Evolutionary conservation across 306 rosid genomes (phyloP).

Genomic region (Cyamopsis tetragonoloba): DNA sequence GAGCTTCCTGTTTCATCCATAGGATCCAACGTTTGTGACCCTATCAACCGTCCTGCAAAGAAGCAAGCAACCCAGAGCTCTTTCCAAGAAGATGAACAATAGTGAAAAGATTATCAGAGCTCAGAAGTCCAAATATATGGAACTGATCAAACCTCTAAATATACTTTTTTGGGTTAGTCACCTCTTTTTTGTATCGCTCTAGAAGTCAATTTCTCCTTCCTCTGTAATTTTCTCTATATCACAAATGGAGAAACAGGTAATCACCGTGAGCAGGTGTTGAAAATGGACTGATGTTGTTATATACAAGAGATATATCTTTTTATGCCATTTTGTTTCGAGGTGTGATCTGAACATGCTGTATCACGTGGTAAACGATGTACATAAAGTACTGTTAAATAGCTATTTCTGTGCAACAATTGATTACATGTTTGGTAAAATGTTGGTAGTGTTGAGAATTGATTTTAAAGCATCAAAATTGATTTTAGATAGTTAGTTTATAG

Average conservation of each 20-base stretch:
- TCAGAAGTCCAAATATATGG: slow-evolving; percentile 18
- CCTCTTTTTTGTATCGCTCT: slow-evolving; percentile 4
- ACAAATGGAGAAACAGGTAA: background rate
- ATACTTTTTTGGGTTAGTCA: background rate
- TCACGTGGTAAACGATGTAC: slow-evolving; percentile 2
- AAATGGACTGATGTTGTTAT: slow-evolving; percentile 15
- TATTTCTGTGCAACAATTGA: too few relatives aligned
- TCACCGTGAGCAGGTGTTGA: background rate
- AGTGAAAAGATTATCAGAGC: slow-evolving; percentile 12
- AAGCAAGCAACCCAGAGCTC: slow-evolving; percentile 50
- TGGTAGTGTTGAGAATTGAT: too few relatives aligned
- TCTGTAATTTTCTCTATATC: background rate
- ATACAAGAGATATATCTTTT: background rate
- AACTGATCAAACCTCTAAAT: slow-evolving; percentile 20
- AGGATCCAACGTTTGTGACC: slow-evolving; percentile 27
- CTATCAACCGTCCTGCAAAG: slow-evolving; percentile 50
- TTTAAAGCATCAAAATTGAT: too few relatives aligned
- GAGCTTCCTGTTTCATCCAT: slow-evolving; percentile 21
- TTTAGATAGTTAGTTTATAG: too few relatives aligned
- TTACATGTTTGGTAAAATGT: too few relatives aligned
- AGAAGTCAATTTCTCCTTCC: background rate
- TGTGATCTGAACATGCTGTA: slow-evolving; percentile 10
- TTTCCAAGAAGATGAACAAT: slow-evolving; percentile 7
- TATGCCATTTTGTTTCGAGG: slow-evolving; percentile 10
- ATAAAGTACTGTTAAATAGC: background rate